Evolutionary conservation across 1,284 basidiomycete species (phyloP).

Genomic region (Ustilago trichophora): DNA sequence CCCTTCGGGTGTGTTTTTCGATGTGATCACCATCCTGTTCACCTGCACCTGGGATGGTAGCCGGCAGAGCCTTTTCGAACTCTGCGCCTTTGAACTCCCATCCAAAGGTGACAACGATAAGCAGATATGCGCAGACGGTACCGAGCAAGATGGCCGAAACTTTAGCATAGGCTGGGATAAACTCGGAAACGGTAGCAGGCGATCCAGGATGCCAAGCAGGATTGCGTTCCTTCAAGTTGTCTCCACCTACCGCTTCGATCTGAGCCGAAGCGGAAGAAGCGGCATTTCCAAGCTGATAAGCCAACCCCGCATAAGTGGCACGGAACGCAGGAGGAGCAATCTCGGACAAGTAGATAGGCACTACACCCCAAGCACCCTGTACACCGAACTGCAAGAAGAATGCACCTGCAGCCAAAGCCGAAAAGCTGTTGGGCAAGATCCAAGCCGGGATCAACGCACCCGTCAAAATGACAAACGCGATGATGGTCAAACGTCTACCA

Average conservation of each 20-base stretch:
- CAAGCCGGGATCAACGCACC: constrained; percentile 64
- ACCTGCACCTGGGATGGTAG: constrained; percentile 23
- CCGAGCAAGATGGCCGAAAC: constrained; percentile 88
- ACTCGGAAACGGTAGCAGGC: constrained; percentile 57
- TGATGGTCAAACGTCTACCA: constrained; percentile 86
- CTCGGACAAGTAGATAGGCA: constrained; percentile 87
- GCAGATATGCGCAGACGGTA: constrained; percentile 67
- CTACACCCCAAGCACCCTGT: constrained; percentile 71
- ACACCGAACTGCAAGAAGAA: constrained; percentile 69
- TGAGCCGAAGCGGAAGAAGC: constrained; percentile 86
- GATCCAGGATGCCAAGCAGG: constrained; percentile 40
- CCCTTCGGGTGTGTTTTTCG: neutral
- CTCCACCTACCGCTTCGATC: constrained; percentile 81
- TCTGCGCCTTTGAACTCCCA: constrained; percentile 74
- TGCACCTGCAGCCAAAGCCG: constrained; percentile 67
- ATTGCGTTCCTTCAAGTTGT: constrained; percentile 54
- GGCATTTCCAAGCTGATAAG: constrained; percentile 81
- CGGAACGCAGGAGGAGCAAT: constrained; percentile 91
- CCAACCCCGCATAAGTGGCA: constrained; percentile 88
- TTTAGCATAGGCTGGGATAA: constrained; percentile 81
- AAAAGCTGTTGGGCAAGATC: constrained; percentile 67
- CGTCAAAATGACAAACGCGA: constrained; percentile 70
- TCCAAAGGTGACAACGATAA: constrained; percentile 58
- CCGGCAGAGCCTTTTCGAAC: constrained; percentile 72
- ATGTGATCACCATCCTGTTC: constrained; percentile 22